phyloP scores from a whole-genome alignment of 495 filamentous ascomycete species.

The Xylaria sp. region DNA sequence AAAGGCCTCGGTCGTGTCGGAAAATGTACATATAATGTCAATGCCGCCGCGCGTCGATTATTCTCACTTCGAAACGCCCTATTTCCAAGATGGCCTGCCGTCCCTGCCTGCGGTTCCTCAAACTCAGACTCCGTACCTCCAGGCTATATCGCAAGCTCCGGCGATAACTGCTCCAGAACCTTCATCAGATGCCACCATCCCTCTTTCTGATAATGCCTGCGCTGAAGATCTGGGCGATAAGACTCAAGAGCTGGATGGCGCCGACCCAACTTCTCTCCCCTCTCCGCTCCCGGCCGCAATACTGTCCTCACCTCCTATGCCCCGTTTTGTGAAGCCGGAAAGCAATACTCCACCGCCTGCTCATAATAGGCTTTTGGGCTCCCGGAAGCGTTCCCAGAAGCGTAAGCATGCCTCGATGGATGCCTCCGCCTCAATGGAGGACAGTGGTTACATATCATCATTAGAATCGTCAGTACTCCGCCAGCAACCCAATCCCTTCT shows the following conservation, averaged over 20 bases:
- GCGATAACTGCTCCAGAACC: conserved; percentile 59
- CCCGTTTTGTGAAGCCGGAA: conserved; percentile 64
- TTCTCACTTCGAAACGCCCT: conserved; percentile 35
- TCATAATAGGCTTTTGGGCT: conserved; percentile 62
- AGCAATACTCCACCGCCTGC: conserved; percentile 79
- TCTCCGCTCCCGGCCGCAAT: conserved; percentile 62
- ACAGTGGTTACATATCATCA: conserved; percentile 97
- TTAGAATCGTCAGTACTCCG: conserved; percentile 92
- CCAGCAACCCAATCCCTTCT: conserved; percentile 65
- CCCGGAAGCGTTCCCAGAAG: conserved; percentile 66
- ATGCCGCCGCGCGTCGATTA: conserved; percentile 48
- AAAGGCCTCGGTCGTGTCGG: conserved; percentile 52
- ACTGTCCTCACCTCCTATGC: conserved; percentile 89
- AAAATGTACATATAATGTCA: conserved; percentile 57
- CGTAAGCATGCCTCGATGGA: conserved; percentile 79
- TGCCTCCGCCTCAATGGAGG: conserved; percentile 77
- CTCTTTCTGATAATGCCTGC: conserved; percentile 75
- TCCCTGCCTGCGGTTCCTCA: conserved; percentile 46
- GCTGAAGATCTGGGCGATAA: conserved; percentile 67
- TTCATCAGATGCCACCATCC: conserved; percentile 95
- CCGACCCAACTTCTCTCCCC: conserved; percentile 64
- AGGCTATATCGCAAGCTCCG: conserved; percentile 36
- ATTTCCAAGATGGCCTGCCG: conserved; percentile 41
- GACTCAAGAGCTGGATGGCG: conserved; percentile 54
- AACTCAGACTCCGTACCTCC: conserved; percentile 28